A percentile compares a stretch with the other conserved stretches of the same genome.
Conservation (phyloP, 2,329 filamentous ascomycete species). For the Fusarium concolor region DNA sequence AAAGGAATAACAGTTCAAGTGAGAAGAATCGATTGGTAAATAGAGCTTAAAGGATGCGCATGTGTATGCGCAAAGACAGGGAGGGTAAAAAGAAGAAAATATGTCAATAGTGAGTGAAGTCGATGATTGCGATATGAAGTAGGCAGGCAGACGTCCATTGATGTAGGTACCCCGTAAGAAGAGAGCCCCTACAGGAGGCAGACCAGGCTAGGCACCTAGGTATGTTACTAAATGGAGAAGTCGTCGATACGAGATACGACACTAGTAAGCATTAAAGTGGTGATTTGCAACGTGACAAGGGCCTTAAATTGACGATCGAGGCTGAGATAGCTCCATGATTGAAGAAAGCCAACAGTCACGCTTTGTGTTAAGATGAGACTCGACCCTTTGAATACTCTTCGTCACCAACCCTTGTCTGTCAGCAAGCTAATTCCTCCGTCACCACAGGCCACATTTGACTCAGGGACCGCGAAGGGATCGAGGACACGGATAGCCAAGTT, state of each 20-base stretch:
- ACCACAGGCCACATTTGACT: not conserved
- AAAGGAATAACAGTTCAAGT: not conserved
- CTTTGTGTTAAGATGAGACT: not conserved
- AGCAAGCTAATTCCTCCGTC: not conserved
- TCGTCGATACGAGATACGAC: constrained; percentile 37
- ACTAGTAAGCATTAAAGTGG: constrained; percentile 15
- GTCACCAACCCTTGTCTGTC: not conserved
- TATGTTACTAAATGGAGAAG: not conserved
- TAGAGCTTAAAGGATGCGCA: not conserved
- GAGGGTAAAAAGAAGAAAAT: not conserved
- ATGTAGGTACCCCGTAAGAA: not conserved
- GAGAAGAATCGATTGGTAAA: not conserved
- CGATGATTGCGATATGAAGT: constrained; percentile 10
- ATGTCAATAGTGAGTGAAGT: not conserved
- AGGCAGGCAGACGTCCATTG: constrained; percentile 17
- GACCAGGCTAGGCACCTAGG: constrained; percentile 1
- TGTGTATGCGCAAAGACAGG: not conserved
- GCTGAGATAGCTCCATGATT: not conserved
- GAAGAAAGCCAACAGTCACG: not conserved
- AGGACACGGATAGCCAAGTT: not conserved
- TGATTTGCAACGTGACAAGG: not conserved
- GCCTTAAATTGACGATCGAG: constrained; percentile 14
- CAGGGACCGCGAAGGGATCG: not conserved
- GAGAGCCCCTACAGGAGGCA: constrained; percentile 4
- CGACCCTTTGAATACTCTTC: not conserved